These are phyloP conservation scores for rapeseed (Brassica napus) DNA, from an alignment of 345 rosid genomes.

Conservation along the genomic window DNA sequence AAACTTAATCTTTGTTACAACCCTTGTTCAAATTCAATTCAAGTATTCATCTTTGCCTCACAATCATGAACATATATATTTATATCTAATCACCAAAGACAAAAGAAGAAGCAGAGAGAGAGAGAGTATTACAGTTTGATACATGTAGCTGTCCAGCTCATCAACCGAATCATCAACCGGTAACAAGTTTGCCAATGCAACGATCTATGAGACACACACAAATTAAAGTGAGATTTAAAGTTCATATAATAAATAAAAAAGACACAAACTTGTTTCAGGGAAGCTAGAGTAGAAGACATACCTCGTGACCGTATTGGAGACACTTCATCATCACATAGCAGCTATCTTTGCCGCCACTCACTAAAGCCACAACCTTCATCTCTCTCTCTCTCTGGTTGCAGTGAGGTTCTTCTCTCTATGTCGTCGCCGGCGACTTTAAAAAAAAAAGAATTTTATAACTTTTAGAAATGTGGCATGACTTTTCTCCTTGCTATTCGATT, in stretches of 20 bases:
- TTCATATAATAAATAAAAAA: background rate
- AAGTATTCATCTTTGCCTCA: background rate
- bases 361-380: slow-evolving; percentile 97
- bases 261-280: slow-evolving; percentile 4
- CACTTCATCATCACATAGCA: slow-evolving; percentile 95
- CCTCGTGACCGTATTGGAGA: slow-evolving; percentile 86
- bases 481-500: slow-evolving; percentile 21
- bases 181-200: slow-evolving; percentile 91
- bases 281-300: slow-evolving; percentile 23
- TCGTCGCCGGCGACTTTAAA: slow-evolving; percentile 10
- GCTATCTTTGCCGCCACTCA: slow-evolving; percentile 98
- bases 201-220: slow-evolving; percentile 52
- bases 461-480: slow-evolving; percentile 22
- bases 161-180: slow-evolving; percentile 86
- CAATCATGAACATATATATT: background rate
- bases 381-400: slow-evolving; percentile 7
- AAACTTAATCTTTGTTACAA: background rate
- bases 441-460: background rate
- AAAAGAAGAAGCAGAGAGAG: background rate
- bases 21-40: background rate
- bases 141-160: slow-evolving; percentile 96
- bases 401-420: slow-evolving; percentile 7
- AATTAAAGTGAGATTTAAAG: slow-evolving; percentile 17
- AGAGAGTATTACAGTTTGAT: slow-evolving; percentile 64
- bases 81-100: background rate